Evolutionary conservation across 2,329 filamentous ascomycete genomes (phyloP).

Genomic region (Thelonectria blattea): DNA sequence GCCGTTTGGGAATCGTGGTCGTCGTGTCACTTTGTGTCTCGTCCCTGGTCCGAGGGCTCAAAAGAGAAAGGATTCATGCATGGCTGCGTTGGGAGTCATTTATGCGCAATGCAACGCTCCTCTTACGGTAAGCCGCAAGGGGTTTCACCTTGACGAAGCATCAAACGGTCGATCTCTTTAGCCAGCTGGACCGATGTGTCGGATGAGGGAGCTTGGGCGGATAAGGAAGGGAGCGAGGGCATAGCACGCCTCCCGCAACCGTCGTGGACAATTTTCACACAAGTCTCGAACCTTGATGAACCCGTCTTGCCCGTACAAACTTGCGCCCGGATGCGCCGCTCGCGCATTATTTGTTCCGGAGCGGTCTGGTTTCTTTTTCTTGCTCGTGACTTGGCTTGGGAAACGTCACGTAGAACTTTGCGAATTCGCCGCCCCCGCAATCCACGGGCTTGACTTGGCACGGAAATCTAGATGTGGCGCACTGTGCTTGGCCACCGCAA

Average conservation of each 20-base stretch:
- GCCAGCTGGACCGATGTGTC: not conserved
- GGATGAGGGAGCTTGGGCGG: not conserved
- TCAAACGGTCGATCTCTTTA: constrained; percentile 1
- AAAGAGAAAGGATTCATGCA: constrained; percentile 16
- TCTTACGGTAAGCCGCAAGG: not conserved
- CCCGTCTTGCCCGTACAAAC: too few relatives aligned
- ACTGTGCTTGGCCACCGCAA: constrained; percentile 4
- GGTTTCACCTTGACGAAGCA: constrained; percentile 9
- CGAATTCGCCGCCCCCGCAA: constrained; percentile 18
- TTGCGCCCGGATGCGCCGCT: not conserved
- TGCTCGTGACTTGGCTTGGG: not conserved
- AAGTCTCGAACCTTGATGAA: not conserved
- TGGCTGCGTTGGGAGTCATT: constrained; percentile 6
- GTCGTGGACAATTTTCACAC: too few relatives aligned
- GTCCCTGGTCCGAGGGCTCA: not conserved
- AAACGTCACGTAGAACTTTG: not conserved
- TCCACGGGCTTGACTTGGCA: too few relatives aligned
- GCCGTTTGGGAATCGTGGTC: not conserved
- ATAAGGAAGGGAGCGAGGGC: too few relatives aligned
- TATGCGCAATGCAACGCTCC: constrained; percentile 17
- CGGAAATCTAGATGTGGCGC: not conserved
- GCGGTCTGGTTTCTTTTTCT: not conserved
- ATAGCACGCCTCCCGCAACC: too few relatives aligned
- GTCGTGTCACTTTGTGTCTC: constrained; percentile 18
- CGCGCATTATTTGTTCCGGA: not conserved